Percentiles rank a stretch among this genome's conserved stretches.
These are phyloP conservation scores for Stephanodiscus triporus DNA, from an alignment of 108 stramenopile genomes.

Conservation along the genomic window DNA sequence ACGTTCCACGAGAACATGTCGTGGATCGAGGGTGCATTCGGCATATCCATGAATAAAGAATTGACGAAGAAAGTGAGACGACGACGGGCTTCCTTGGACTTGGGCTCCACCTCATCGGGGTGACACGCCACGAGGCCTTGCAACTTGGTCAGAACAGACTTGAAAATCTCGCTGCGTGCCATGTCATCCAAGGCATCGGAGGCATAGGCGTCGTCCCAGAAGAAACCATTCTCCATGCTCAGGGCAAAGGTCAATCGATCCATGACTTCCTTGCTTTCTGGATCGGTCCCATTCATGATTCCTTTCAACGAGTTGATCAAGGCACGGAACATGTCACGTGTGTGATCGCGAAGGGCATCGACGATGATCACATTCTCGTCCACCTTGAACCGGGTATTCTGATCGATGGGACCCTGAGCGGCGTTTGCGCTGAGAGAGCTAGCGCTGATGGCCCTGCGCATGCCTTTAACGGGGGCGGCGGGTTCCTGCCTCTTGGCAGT, in stretches of 20 bases:
- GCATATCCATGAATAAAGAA: constrained; percentile 99
- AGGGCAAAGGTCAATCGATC: constrained; percentile 89
- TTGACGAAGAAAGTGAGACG: constrained; percentile 98
- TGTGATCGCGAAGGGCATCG: constrained; percentile 91
- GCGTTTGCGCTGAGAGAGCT: constrained; percentile 55
- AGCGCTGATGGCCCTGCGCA: constrained; percentile 75
- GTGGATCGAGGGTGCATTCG: constrained; percentile 92
- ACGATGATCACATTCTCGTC: constrained; percentile 59
- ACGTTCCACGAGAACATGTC: constrained; percentile 98
- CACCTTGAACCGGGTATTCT: constrained; percentile 16
- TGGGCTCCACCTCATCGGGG: constrained; percentile 95
- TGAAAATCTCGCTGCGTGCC: constrained; percentile 72
- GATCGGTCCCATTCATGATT: constrained; percentile 63
- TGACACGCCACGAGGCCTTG: constrained; percentile 92
- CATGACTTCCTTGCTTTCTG: constrained; percentile 71
- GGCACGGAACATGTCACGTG: constrained; percentile 86
- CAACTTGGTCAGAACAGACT: constrained; percentile 84
- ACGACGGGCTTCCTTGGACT: constrained; percentile 92
- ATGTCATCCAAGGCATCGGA: constrained; percentile 87
- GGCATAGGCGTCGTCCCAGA: constrained; percentile 96
- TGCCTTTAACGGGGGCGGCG: constrained; percentile 36
- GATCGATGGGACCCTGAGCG: constrained; percentile 43
- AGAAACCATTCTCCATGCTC: constrained; percentile 94
- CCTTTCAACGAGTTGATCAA: constrained; percentile 79
- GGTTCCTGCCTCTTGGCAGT: constrained; percentile 46